These are phyloP conservation scores for Aspergillus wentii DNA, from an alignment of 495 filamentous ascomycete genomes.

Conservation along the genomic window DNA sequence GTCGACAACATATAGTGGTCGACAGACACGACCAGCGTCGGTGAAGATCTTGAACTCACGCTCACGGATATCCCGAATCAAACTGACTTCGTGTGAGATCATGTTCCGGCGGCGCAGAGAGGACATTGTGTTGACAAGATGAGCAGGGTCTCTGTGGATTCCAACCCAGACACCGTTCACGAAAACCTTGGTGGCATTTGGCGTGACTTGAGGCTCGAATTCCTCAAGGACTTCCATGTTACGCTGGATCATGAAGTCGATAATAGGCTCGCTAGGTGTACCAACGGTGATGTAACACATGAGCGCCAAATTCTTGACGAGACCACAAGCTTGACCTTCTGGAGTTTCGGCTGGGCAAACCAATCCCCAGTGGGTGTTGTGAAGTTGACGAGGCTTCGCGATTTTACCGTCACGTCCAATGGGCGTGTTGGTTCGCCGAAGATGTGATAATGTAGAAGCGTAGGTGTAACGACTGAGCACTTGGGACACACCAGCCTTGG, in stretches of 20 bases:
- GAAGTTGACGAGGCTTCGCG: constrained; percentile 93
- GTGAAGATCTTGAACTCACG: constrained; percentile 98
- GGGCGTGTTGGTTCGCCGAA: constrained; percentile 94
- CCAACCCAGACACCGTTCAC: constrained; percentile 98
- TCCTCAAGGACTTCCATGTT: constrained; percentile 97
- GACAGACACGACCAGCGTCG: constrained; percentile 89
- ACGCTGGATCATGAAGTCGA: constrained; percentile 89
- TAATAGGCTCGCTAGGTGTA: constrained; percentile 79
- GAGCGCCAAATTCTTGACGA: constrained; percentile 96
- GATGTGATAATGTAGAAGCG: constrained; percentile 91
- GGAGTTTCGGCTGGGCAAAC: constrained; percentile 98
- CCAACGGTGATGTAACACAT: constrained; percentile 98
- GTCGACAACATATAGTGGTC: constrained; percentile 87
- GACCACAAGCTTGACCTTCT: constrained; percentile 95
- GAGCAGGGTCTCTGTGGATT: constrained; percentile 70
- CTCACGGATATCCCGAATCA: constrained; percentile 92
- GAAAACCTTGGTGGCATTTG: constrained; percentile 95
- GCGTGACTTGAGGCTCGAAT: constrained; percentile 82
- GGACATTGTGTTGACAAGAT: constrained; percentile 72
- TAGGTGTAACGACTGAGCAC: constrained; percentile 98
- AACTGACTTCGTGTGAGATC: constrained; percentile 83
- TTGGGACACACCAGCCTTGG: constrained; percentile 95
- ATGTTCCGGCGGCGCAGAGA: constrained; percentile 69
- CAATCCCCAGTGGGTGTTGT: constrained; percentile 98
- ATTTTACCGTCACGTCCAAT: constrained; percentile 98